Conservation (phyloP, 2,329 filamentous ascomycete species). For the Hirsutella rhossiliensis region DNA sequence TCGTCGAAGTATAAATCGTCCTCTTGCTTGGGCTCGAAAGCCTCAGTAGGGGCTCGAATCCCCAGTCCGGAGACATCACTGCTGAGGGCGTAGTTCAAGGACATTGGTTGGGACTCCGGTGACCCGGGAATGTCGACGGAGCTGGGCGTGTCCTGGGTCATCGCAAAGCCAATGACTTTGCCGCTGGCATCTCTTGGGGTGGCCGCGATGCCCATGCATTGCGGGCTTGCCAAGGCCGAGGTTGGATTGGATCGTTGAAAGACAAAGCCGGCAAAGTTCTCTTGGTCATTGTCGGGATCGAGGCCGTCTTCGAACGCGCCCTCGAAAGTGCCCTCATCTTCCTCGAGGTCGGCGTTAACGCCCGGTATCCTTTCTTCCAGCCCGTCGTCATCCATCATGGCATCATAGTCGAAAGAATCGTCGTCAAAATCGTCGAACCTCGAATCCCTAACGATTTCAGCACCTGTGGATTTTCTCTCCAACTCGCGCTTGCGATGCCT, state of each 20-base stretch:
- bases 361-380: constrained; percentile 57
- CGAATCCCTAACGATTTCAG: constrained; percentile 32
- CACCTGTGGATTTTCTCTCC: constrained; percentile 38
- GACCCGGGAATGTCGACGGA: constrained; percentile 5
- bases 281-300: constrained; percentile 43
- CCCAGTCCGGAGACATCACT: constrained; percentile 24
- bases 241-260: constrained; percentile 42
- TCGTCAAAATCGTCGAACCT: constrained; percentile 52
- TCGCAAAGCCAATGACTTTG: constrained; percentile 43
- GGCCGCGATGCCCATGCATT: constrained; percentile 29
- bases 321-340: constrained; percentile 4
- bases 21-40: constrained; percentile 27
- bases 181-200: constrained; percentile 46
- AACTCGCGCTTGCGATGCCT: constrained; percentile 56
- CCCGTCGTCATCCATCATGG: constrained; percentile 53
- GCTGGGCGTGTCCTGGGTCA: constrained; percentile 32
- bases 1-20: constrained; percentile 64
- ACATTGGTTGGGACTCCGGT: neutral
- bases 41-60: constrained; percentile 20
- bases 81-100: constrained; percentile 3
- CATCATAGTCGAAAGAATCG: constrained; percentile 47
- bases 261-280: constrained; percentile 48
- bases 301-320: constrained; percentile 12
- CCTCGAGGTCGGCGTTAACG: constrained; percentile 21
- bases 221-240: constrained; percentile 38